Base-by-base conservation (phyloP, 2,329 filamentous ascomycete genomes). In the Aureobasidium sp. region DNA sequence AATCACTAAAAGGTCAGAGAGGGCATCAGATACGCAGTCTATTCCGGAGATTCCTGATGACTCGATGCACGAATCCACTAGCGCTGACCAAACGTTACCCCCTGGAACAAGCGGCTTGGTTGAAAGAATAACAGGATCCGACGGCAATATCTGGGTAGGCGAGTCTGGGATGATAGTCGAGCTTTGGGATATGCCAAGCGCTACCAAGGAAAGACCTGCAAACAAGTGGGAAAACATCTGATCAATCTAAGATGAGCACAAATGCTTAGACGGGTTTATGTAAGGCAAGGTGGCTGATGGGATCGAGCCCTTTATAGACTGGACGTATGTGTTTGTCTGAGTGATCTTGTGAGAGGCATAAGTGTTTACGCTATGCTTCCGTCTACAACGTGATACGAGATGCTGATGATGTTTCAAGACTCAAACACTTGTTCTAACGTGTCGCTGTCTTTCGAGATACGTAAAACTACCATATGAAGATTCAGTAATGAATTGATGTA, bases 291-390 rank as follows among this genome's bases (percentile, higher is more conserved):
- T 51, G 48, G 48, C 24, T 34, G 48, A 51, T 51, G 27, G 48
- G 48, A 51, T 51, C 48, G 48, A 51, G 48, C 48, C 26, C 27
- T 51, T 51, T 51, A 51, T 51, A 51, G 48, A 51, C 48, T 51
- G 15, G 48, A 51, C 48, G 48, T 41, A n/a, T 36, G 27, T 51
- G 27, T 51, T 51, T 51, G 27, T 51, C 27, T 51, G 7, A 51
- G 20, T 51, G 48, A 51, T 51, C 27, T 34, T 41, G 39, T 41
- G 17, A n/a, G 39, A 41, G 39, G 39, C n/a, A 36, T 15, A 27
- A 15, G 48, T n/a, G 48, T 32, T 36, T 32, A 29, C 27, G 27
- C 39, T 41, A 41, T 41, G 39, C 39, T 20, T 41, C 7, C 3
- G n/a, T 41, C 6, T 7, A 41, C 5, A 41, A 41, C 39, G 39